Evolutionary conservation across 345 rosid genomes (phyloP), one percentile per base, ranked within the genome.

Genomic region (Moringa oleifera): DNA sequence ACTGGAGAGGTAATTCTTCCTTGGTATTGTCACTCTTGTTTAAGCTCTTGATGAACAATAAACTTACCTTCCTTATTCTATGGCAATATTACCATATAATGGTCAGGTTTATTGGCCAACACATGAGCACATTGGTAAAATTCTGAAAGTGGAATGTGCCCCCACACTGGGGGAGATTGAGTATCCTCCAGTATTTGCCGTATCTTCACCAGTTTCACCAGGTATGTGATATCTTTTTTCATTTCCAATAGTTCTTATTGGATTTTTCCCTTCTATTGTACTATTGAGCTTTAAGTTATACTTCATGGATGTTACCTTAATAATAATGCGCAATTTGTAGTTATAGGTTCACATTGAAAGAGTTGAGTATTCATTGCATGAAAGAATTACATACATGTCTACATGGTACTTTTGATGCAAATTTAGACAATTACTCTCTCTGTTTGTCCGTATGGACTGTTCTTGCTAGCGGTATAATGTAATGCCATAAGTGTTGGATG

Each of bases 41-140:
- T 41, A 21, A 47, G 24, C 11, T 21, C 16, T 68, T 46, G 20
- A 23, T 6, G 25, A 20, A 50, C 28, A 7, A 52, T 16, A 46
- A 7, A 23, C 37, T 58, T 28, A 53, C 36, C 31, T 56, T 8
- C 61, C 36, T 65, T 50, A 55, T 58, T 20, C 51, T 20, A 52
- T 57, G 49, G 52, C 64, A 23, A 55, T 68, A 47, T 17, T 51
- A 51, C 5, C 51, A 19, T 66, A 23, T 73, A 21, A 51, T 81
- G 58, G 23, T 20, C 76, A 93, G 98, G 94, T 82, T 55, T 93
- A 81, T 75, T 88, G 94, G 97, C 97, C 98, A 65, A 90, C 83
- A 81, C 86, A 72, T 73, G 96, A 73, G 74, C 94, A 93, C 68
- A 81, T 93, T 65, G 79, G 72, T 64, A 90, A 80, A 78, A 68